phyloP scores from a whole-genome alignment of 2,329 filamentous ascomycete species.

The Exophiala viscosa region DNA sequence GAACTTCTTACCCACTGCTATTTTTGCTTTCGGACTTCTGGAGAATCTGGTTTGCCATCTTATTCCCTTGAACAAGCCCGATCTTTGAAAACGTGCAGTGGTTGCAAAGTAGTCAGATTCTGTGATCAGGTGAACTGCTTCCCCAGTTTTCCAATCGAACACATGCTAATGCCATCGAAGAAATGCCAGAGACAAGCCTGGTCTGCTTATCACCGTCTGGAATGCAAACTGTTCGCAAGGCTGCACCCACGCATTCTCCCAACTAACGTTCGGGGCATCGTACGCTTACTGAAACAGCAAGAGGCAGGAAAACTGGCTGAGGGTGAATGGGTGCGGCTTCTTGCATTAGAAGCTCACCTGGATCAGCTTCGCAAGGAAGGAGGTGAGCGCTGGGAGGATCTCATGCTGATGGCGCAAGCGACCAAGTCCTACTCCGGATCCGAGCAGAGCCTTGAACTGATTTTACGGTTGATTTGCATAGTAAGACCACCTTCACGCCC shows the following conservation, averaged over 20 bases:
- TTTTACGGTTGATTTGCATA: constrained; percentile 40
- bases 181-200: constrained; percentile 58
- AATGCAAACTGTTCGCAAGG: constrained; percentile 53
- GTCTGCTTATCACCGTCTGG: constrained; percentile 56
- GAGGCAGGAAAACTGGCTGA: constrained; percentile 36
- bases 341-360: constrained; percentile 47
- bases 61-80: constrained; percentile 23
- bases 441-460: constrained; percentile 41
- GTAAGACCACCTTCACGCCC: constrained; percentile 9
- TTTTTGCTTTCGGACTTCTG: constrained; percentile 47
- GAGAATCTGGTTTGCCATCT: constrained; percentile 4
- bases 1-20: constrained; percentile 55
- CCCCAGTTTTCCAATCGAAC: not conserved
- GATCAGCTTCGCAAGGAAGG: constrained; percentile 44
- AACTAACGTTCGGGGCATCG: constrained; percentile 53
- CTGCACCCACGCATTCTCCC: constrained; percentile 50
- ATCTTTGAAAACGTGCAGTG: constrained; percentile 53
- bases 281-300: constrained; percentile 51
- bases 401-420: constrained; percentile 53
- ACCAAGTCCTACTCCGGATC: constrained; percentile 52
- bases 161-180: constrained; percentile 34
- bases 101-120: constrained; percentile 57
- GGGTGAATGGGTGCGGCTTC: constrained; percentile 43
- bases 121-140: constrained; percentile 52
- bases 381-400: constrained; percentile 45